A percentile compares a stretch with the other conserved stretches of the same genome.
Evolutionary conservation across 2,329 filamentous ascomycete genomes (phyloP).

Genomic region (Pseudogymnoascus sp.): DNA sequence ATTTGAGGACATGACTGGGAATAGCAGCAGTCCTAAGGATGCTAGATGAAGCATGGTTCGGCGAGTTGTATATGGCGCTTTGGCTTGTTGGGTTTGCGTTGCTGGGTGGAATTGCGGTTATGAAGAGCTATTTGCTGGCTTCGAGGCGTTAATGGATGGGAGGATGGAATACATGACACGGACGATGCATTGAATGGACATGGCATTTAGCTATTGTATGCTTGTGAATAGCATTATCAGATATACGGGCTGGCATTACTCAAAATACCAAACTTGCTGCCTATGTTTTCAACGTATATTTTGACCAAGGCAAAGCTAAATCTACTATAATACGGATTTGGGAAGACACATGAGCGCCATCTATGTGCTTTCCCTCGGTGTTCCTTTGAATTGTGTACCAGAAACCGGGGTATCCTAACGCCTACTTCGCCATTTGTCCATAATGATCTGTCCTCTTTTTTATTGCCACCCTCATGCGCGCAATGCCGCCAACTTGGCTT

Average conservation of each 20-base stretch:
- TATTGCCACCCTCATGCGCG: background rate
- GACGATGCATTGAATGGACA: background rate
- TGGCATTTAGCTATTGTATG: background rate
- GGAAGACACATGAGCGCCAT: background rate
- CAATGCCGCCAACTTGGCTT: slow-evolving; percentile 51
- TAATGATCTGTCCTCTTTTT: slow-evolving; percentile 2
- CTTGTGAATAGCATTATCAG: background rate
- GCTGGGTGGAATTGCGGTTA: background rate
- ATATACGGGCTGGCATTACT: background rate
- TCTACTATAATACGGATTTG: slow-evolving; percentile 1
- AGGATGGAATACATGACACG: background rate
- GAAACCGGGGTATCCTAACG: slow-evolving; percentile 8
- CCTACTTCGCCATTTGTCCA: slow-evolving; percentile 4
- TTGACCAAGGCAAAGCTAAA: background rate
- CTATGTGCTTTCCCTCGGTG: background rate
- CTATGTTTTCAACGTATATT: background rate
- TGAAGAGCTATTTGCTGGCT: background rate
- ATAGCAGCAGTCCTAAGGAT: slow-evolving; percentile 43
- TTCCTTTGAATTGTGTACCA: slow-evolving; percentile 1
- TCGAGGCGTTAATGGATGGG: background rate
- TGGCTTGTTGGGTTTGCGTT: background rate
- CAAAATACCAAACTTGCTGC: slow-evolving; percentile 4
- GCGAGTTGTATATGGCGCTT: background rate
- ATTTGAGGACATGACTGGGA: slow-evolving; percentile 55
- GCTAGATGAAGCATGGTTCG: slow-evolving; percentile 34